phyloP scores from a whole-genome alignment of 148 eudicot genomes.

The Tetragonia tetragonoides region DNA sequence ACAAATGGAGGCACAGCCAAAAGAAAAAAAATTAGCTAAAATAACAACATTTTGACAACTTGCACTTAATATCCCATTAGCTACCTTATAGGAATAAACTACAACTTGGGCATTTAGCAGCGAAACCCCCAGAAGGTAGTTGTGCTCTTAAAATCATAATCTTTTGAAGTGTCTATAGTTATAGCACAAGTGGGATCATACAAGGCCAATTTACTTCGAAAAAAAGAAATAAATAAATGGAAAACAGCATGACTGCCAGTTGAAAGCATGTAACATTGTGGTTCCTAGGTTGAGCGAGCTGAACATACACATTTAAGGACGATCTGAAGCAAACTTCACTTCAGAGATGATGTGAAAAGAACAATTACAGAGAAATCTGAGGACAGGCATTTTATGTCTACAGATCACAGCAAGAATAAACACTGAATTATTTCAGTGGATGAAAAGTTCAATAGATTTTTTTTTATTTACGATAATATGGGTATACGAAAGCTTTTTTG shows the following conservation, averaged over 20 bases:
- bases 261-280: background rate
- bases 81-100: background rate
- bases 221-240: too few relatives aligned
- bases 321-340: background rate
- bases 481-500: too few relatives aligned
- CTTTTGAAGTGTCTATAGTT: too few relatives aligned
- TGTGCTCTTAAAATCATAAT: background rate
- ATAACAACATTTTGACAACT: too few relatives aligned
- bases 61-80: too few relatives aligned
- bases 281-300: background rate
- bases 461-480: too few relatives aligned
- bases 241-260: background rate
- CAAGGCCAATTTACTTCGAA: too few relatives aligned
- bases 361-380: background rate
- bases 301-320: background rate
- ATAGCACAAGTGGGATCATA: too few relatives aligned
- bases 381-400: background rate
- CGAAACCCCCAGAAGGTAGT: background rate
- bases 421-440: background rate
- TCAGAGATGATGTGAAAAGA: background rate
- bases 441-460: too few relatives aligned
- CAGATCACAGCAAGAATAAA: background rate
- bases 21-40: background rate
- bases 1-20: background rate
- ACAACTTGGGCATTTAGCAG: background rate